phyloP scores from a whole-genome alignment of 139 green algal species.

The Tetradesmus lagerheimii region DNA sequence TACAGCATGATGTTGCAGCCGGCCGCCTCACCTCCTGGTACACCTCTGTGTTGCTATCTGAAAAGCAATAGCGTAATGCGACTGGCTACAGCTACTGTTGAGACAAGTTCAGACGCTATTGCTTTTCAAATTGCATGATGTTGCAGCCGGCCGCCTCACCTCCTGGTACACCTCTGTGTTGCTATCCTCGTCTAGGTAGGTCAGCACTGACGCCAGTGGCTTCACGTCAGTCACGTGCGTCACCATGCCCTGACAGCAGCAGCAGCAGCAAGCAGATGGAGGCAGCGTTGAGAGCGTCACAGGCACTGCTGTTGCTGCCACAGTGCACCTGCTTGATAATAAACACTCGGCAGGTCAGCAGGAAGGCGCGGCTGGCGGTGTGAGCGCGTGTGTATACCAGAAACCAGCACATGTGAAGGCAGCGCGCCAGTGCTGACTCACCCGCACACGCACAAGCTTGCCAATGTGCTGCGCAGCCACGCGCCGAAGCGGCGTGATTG shows the following conservation, averaged over 20 bases:
- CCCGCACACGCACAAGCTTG: constrained; percentile 87
- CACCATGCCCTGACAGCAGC: constrained; percentile 85
- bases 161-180: constrained; percentile 98
- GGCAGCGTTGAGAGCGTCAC: neutral
- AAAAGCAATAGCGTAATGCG: too few relatives aligned
- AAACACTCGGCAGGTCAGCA: too few relatives aligned
- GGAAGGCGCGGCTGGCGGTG: too few relatives aligned
- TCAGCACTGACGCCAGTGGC: constrained; percentile 91
- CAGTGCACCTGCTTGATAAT: too few relatives aligned
- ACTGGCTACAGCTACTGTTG: too few relatives aligned
- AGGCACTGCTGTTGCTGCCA: neutral
- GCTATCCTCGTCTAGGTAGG: constrained; percentile 93
- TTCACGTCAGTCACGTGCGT: constrained; percentile 96
- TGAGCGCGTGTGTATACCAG: too few relatives aligned
- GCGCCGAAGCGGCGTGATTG: constrained; percentile 69
- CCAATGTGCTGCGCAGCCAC: constrained; percentile 87
- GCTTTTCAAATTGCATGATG: too few relatives aligned
- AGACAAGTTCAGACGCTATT: too few relatives aligned
- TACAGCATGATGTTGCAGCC: too few relatives aligned
- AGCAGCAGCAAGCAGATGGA: neutral
- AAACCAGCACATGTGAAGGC: neutral
- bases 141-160: constrained; percentile 65
- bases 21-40: constrained; percentile 90
- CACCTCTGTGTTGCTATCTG: constrained; percentile 90
- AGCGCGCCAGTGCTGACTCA: constrained; percentile 29